phyloP scores from a whole-genome alignment of 176 grass and related monocot genomes.

The Phoenix dactylifera region DNA sequence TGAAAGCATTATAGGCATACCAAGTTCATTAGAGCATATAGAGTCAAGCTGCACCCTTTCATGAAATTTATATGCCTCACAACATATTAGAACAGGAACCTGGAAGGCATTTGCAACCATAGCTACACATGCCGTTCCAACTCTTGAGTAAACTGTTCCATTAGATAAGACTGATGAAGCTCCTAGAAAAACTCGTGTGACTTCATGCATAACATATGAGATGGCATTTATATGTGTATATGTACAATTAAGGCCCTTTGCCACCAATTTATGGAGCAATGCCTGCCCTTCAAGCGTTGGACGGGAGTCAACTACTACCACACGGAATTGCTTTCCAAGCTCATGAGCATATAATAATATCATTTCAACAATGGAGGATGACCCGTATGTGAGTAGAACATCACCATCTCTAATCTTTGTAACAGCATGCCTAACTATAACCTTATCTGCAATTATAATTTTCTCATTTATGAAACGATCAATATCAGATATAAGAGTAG shows the following conservation, averaged over 20 bases:
- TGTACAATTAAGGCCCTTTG: constrained; percentile 57
- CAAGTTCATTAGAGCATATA: constrained; percentile 77
- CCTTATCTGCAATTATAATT: constrained; percentile 58
- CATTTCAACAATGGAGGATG: constrained; percentile 69
- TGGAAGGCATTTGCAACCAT: constrained; percentile 69
- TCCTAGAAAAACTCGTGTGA: constrained; percentile 64
- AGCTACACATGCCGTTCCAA: constrained; percentile 55
- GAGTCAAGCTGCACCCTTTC: constrained; percentile 86
- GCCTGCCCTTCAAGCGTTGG: constrained; percentile 57
- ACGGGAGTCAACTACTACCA: constrained; percentile 60
- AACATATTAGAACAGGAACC: constrained; percentile 69
- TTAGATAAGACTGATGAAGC: constrained; percentile 70
- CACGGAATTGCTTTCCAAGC: constrained; percentile 48
- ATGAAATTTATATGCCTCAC: constrained; percentile 81
- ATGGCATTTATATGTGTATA: constrained; percentile 72
- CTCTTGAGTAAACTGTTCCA: constrained; percentile 69
- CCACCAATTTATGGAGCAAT: constrained; percentile 46
- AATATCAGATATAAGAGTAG: constrained; percentile 61
- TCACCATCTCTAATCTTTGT: constrained; percentile 67
- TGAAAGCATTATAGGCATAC: constrained; percentile 19
- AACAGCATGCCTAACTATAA: constrained; percentile 58
- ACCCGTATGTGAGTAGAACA: constrained; percentile 67
- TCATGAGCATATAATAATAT: constrained; percentile 52
- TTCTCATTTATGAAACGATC: constrained; percentile 84
- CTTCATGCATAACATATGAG: constrained; percentile 78